Evolutionary conservation across 352 stramenopile genomes (phyloP).

Genomic region (Globisporangium irregulare): DNA sequence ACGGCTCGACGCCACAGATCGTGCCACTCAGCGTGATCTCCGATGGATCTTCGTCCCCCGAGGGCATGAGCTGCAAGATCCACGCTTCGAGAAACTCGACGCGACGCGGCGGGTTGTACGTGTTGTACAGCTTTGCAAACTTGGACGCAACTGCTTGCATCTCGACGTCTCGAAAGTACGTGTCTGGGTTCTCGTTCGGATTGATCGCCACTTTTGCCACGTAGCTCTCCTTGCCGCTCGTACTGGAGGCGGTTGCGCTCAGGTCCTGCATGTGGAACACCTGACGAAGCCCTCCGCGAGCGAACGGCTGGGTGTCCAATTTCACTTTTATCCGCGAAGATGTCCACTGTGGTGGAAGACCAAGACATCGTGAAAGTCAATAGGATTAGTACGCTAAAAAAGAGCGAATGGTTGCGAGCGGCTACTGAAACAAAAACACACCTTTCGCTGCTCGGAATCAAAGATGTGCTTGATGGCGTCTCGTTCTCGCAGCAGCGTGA

Average conservation of each 20-base stretch:
- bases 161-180: conserved; percentile 84
- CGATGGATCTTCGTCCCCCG: conserved; percentile 22
- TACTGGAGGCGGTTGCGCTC: conserved; percentile 20
- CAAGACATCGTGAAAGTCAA: background rate
- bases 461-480: conserved; percentile 82
- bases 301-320: conserved; percentile 65
- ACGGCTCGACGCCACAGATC: conserved; percentile 76
- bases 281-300: conserved; percentile 53
- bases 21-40: conserved; percentile 58
- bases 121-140: conserved; percentile 80
- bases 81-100: conserved; percentile 78
- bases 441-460: conserved; percentile 63
- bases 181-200: conserved; percentile 72
- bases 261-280: conserved; percentile 75
- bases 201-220: conserved; percentile 84
- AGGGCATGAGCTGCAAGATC: conserved; percentile 66
- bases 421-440: conserved; percentile 9
- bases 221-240: conserved; percentile 27
- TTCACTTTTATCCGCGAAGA: conserved; percentile 68
- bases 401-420: background rate
- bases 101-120: conserved; percentile 69
- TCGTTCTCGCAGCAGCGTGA: conserved; percentile 50
- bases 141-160: conserved; percentile 83
- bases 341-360: conserved; percentile 41
- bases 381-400: background rate